These are phyloP conservation scores for Ogataea nakhonphanomensis DNA, from an alignment of 805 yeast genomes.

Conservation along the genomic window DNA sequence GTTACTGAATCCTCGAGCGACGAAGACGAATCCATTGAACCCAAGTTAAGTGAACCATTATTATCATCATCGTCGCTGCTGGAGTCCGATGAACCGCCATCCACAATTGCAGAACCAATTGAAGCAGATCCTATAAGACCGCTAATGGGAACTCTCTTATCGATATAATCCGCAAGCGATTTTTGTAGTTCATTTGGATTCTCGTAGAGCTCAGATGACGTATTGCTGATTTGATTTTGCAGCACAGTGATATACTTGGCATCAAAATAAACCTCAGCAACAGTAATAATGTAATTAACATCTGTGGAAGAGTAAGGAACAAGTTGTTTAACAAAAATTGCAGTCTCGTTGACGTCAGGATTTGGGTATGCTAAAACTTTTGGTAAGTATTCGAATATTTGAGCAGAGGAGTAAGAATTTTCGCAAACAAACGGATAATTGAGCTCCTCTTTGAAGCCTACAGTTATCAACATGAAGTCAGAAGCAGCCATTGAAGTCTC, in stretches of 20 bases:
- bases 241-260: slow-evolving; percentile 44
- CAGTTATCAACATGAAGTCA: slow-evolving; percentile 54
- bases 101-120: slow-evolving; percentile 11
- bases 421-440: slow-evolving; percentile 82
- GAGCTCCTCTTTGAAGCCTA: slow-evolving; percentile 76
- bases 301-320: slow-evolving; percentile 66
- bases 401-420: slow-evolving; percentile 74
- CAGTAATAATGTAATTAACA: slow-evolving; percentile 69
- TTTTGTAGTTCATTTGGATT: slow-evolving; percentile 53
- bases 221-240: slow-evolving; percentile 45
- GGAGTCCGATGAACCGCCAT: slow-evolving; percentile 12
- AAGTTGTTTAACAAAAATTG: slow-evolving; percentile 61
- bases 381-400: slow-evolving; percentile 84
- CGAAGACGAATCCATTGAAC: slow-evolving; percentile 26
- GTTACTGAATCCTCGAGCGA: slow-evolving; percentile 1
- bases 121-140: slow-evolving; percentile 34
- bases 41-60: slow-evolving; percentile 14
- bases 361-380: slow-evolving; percentile 64
- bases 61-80: slow-evolving; percentile 2
- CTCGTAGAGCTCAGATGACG: slow-evolving; percentile 56
- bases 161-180: slow-evolving; percentile 67
- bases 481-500: slow-evolving; percentile 39
- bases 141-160: slow-evolving; percentile 59
- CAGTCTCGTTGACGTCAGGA: slow-evolving; percentile 21
- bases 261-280: slow-evolving; percentile 87